Evolutionary conservation across 176 grass and related monocot genomes (phyloP), one percentile per base, ranked within the genome.

Genomic region (Phyllostachys edulis): DNA sequence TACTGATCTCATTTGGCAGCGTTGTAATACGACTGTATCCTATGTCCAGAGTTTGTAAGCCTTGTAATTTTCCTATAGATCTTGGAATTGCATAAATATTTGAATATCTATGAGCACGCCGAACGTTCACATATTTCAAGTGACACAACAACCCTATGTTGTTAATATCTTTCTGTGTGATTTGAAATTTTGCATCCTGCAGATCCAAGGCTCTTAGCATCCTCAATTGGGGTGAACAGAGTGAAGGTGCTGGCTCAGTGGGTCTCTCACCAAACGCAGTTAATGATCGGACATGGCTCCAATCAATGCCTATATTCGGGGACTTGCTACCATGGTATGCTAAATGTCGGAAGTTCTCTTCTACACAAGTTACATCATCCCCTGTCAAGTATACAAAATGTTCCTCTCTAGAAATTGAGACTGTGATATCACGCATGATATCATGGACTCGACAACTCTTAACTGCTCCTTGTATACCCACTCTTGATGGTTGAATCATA

Each of bases 201-300:
- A 85, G 13, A 29, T 77, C 83, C 0, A 85, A 69, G 3, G 24
- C 5, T 27, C 84, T 39, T 11, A 85, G 3, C 84, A 85, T 79
- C 20, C 40, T 63, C 20, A 71, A 15, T 7, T 79, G 2, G 1
- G 14, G 13, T 20, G 41, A 20, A 50, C 27, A 71, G 59, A 85
- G 38, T 26, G 7, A 57, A 46, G 0, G 6, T 36, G 0, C 0
- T 0, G 4, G 4, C 1, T 23, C 17, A 3, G 15, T 59, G 18
- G 24, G 6, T 44, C 13, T 11, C 16, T 71, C 38, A 32, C 6
- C 11, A 76, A 78, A 85, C 16, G 54, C 1, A 2, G 44, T 75
- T 21, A 84, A 52, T 59, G 82, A 85, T n/a, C 63, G 71, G 6
- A 69, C 10, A 68, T 2, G 11, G 11, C 26, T 56, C 63, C 47